These are phyloP conservation scores for Kazachstania bromeliacearum DNA, from an alignment of 805 yeast species.

Conservation along the genomic window DNA sequence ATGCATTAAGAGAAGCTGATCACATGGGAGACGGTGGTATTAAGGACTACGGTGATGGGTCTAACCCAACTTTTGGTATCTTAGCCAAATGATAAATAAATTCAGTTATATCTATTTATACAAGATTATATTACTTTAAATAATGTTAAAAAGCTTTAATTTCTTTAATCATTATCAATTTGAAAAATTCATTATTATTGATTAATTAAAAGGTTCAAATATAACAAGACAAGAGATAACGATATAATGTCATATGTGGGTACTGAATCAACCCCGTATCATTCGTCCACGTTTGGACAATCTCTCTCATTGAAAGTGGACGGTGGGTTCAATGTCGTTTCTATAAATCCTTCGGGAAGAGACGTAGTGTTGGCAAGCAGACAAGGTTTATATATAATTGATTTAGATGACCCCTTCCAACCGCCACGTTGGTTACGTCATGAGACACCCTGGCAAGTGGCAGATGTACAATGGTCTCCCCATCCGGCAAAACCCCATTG, in stretches of 20 bases:
- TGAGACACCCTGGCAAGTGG: conserved; percentile 94
- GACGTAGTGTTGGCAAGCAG: conserved; percentile 84
- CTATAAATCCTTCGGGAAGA: conserved; percentile 80
- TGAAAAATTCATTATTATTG: no score
- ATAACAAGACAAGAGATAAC: no score
- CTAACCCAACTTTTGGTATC: conserved; percentile 30
- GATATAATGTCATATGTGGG: conserved; percentile 3
- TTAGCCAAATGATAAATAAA: conserved; percentile 4
- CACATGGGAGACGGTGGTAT: conserved; percentile 34
- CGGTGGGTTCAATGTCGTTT: conserved; percentile 86
- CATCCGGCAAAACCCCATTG: conserved; percentile 77
- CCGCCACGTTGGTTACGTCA: conserved; percentile 93
- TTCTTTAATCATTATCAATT: no score
- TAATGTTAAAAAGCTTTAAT: no score
- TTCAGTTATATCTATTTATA: no score
- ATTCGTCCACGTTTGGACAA: conserved; percentile 61
- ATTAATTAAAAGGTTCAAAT: no score
- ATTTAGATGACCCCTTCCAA: conserved; percentile 88
- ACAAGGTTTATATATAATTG: conserved; percentile 80
- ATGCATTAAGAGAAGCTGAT: conserved; percentile 30
- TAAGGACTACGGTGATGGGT: conserved; percentile 71
- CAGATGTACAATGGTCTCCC: conserved; percentile 98
- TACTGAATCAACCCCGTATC: background rate
- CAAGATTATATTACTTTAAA: no score
- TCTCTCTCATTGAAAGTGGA: conserved; percentile 80